These are phyloP conservation scores for Nitzschia palea DNA, from an alignment of 108 stramenopile species.

Conservation along the genomic window DNA sequence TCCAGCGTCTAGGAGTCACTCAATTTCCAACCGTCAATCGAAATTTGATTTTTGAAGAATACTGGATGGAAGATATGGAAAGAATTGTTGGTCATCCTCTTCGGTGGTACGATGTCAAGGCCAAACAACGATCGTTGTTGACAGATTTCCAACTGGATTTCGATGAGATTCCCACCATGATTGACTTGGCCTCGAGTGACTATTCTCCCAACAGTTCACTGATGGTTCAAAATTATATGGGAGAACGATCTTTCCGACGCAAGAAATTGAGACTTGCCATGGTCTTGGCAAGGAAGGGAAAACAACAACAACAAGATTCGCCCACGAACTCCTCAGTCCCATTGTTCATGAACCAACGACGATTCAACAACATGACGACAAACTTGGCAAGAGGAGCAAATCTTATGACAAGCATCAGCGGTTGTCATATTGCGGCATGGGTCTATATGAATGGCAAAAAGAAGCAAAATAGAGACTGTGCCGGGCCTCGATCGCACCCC, in stretches of 20 bases:
- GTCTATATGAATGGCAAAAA: too few species aligned
- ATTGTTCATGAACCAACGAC: too few species aligned
- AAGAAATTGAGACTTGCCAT: too few species aligned
- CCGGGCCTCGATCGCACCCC: not conserved
- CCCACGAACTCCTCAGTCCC: too few species aligned
- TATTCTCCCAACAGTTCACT: not conserved
- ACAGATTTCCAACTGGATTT: not conserved
- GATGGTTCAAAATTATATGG: not conserved
- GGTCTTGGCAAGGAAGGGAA: too few species aligned
- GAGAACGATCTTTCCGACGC: too few species aligned
- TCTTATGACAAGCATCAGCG: not conserved
- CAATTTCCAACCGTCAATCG: slow-evolving; percentile 18
- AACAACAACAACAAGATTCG: too few species aligned
- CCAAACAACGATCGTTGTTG: not conserved
- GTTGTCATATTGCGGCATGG: slow-evolving; percentile 2
- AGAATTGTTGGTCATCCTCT: not conserved
- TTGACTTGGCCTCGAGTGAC: not conserved
- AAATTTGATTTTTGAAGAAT: slow-evolving; percentile 33
- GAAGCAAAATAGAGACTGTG: too few species aligned
- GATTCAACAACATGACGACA: not conserved
- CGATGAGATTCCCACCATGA: not conserved
- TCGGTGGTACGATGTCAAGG: not conserved
- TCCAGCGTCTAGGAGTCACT: not conserved
- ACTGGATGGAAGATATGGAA: slow-evolving; percentile 26
- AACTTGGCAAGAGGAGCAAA: not conserved